Percentiles rank a stretch among this genome's conserved stretches.
These are phyloP conservation scores for Trichoderma endophyticum DNA, from an alignment of 2,329 filamentous ascomycete species.

Conservation along the genomic window DNA sequence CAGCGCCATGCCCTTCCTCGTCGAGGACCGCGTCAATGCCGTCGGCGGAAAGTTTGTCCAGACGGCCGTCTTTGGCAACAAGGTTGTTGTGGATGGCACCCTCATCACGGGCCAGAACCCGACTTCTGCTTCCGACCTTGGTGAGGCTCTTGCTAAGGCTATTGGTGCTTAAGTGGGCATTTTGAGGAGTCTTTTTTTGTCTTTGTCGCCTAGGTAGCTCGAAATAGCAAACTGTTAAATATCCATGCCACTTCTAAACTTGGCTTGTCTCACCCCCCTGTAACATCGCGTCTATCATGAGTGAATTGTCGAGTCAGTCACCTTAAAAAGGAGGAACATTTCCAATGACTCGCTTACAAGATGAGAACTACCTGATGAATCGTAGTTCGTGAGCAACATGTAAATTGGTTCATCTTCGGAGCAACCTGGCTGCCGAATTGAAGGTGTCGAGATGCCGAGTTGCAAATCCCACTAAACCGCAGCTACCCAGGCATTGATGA, in stretches of 20 bases:
- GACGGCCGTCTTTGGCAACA: slow-evolving; percentile 47
- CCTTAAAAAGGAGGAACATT: not conserved
- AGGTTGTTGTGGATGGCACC: slow-evolving; percentile 50
- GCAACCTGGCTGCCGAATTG: not conserved
- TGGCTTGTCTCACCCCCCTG: not conserved
- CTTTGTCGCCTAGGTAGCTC: not conserved
- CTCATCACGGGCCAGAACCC: slow-evolving; percentile 60
- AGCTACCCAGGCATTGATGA: not conserved
- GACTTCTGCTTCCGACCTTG: slow-evolving; percentile 48
- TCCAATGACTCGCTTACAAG: not conserved
- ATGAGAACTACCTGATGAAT: not conserved
- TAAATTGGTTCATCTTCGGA: not conserved
- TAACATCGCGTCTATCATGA: not conserved
- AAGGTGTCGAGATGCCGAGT: not conserved
- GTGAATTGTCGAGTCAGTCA: not conserved
- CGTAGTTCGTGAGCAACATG: no score
- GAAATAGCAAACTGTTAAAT: not conserved
- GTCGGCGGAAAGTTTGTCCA: slow-evolving; percentile 56
- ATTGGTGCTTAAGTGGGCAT: slow-evolving; percentile 1
- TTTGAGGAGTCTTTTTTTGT: not conserved
- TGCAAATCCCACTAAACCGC: not conserved
- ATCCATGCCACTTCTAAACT: not conserved
- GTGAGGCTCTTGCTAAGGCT: slow-evolving; percentile 49
- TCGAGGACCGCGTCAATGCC: slow-evolving; percentile 54
- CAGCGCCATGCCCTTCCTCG: slow-evolving; percentile 55